Percentiles rank a stretch among this genome's conserved stretches.
Conservation (phyloP, 208 protist species). For the Naegleria fowleri region DNA sequence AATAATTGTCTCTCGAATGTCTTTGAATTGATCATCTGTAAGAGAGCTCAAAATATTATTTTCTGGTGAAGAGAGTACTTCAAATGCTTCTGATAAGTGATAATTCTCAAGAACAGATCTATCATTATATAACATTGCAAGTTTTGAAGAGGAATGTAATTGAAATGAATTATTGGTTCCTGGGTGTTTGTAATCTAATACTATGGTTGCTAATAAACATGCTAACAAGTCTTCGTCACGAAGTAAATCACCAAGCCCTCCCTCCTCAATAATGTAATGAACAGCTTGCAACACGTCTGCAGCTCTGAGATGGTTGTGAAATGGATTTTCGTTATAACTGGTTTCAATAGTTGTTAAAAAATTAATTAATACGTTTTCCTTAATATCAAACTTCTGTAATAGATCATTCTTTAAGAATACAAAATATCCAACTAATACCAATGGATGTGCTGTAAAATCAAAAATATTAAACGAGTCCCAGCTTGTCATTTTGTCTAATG, state of each 20-base stretch:
- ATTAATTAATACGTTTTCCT: constrained; percentile 65
- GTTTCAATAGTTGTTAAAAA: constrained; percentile 55
- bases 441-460: constrained; percentile 68
- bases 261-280: constrained; percentile 44
- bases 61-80: constrained; percentile 68
- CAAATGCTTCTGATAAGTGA: constrained; percentile 77
- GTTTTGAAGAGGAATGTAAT: constrained; percentile 55
- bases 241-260: constrained; percentile 43
- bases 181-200: constrained; percentile 93
- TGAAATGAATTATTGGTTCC: constrained; percentile 71
- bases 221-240: constrained; percentile 72
- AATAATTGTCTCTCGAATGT: constrained; percentile 75
- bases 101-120: constrained; percentile 85
- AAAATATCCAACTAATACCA: constrained; percentile 73
- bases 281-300: constrained; percentile 60
- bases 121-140: constrained; percentile 87
- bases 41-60: constrained; percentile 73
- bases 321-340: constrained; percentile 62
- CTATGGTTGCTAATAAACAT: constrained; percentile 73
- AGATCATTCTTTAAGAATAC: constrained; percentile 75
- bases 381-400: constrained; percentile 66
- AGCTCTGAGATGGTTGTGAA: constrained; percentile 64
- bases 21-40: constrained; percentile 61
- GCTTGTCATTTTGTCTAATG: background rate
- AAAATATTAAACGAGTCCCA: constrained; percentile 74